phyloP scores from a whole-genome alignment of 768 basidiomycete species.

The Hericium erinaceus region DNA sequence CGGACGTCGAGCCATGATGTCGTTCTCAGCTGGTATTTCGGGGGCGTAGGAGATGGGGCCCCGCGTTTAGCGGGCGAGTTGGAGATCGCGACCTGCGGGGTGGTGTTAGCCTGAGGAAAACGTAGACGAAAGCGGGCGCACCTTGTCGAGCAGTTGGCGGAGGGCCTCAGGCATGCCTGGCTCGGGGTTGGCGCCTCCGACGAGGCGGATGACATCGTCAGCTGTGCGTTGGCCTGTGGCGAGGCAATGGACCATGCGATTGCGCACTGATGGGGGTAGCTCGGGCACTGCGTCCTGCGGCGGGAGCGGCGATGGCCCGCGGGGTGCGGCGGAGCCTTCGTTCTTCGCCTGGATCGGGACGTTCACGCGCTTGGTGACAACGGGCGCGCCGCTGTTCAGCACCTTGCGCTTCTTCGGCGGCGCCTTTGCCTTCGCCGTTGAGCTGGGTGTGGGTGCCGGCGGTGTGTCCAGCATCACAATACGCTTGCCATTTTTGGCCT shows the following conservation, averaged over 20 bases:
- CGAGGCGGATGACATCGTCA: slow-evolving; percentile 21
- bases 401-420: slow-evolving; percentile 13
- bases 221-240: slow-evolving; percentile 39
- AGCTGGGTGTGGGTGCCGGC: slow-evolving; percentile 18
- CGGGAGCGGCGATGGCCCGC: slow-evolving; percentile 21
- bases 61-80: neutral
- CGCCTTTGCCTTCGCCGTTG: slow-evolving; percentile 24
- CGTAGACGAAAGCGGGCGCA: slow-evolving; percentile 12
- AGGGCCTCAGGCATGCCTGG: slow-evolving; percentile 32
- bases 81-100: neutral
- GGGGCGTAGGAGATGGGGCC: neutral
- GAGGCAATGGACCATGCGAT: slow-evolving; percentile 44
- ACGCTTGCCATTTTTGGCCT: slow-evolving; percentile 37
- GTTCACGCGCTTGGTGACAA: slow-evolving; percentile 6
- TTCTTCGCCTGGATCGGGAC: slow-evolving; percentile 11
- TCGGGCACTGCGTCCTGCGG: slow-evolving; percentile 5
- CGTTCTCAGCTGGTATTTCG: slow-evolving; percentile 43
- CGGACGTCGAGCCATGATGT: slow-evolving; percentile 60
- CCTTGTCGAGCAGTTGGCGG: slow-evolving; percentile 40
- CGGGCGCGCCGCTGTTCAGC: neutral
- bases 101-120: neutral
- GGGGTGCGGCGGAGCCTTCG: slow-evolving; percentile 20
- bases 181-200: slow-evolving; percentile 34
- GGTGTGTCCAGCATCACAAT: slow-evolving; percentile 33
- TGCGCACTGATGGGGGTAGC: slow-evolving; percentile 18